These are phyloP conservation scores for Leucocoprinus sp. DNA, from an alignment of 768 basidiomycete species.

Conservation along the genomic window DNA sequence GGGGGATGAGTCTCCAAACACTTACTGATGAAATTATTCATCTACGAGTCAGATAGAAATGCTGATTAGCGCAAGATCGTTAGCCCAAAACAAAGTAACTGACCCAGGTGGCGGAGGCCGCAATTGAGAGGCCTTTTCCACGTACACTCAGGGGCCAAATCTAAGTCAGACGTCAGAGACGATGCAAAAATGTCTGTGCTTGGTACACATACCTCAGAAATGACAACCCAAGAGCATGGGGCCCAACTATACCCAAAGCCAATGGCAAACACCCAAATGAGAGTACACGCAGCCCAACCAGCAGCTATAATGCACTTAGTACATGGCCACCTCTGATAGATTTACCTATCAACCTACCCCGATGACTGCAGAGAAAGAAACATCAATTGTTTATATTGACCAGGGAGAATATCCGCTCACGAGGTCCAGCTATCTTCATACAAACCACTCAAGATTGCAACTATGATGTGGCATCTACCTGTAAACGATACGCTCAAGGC, in stretches of 20 bases:
- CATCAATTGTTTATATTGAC: slow-evolving; percentile 5
- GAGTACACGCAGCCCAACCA: slow-evolving; percentile 63
- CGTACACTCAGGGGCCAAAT: slow-evolving; percentile 67
- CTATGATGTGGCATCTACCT: slow-evolving; percentile 56
- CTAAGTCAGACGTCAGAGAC: slow-evolving; percentile 15
- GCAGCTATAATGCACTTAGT: slow-evolving; percentile 32
- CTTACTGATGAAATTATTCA: slow-evolving; percentile 71
- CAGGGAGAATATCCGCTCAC: slow-evolving; percentile 24
- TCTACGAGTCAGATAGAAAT: slow-evolving; percentile 26
- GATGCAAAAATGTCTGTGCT: background rate
- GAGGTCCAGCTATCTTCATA: slow-evolving; percentile 47
- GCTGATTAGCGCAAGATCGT: background rate
- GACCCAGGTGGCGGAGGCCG: slow-evolving; percentile 71
- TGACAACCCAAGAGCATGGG: slow-evolving; percentile 71
- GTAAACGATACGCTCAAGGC: background rate
- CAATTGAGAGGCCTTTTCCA: slow-evolving; percentile 69
- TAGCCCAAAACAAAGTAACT: slow-evolving; percentile 11
- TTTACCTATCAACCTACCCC: slow-evolving; percentile 18
- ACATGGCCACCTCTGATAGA: background rate
- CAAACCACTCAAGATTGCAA: slow-evolving; percentile 56
- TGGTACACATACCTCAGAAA: slow-evolving; percentile 41
- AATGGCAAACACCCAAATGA: slow-evolving; percentile 72
- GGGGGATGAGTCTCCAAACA: background rate
- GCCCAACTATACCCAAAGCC: slow-evolving; percentile 78
- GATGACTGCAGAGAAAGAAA: slow-evolving; percentile 19